Conservation (phyloP, 1,139 yeast genomes). For the Candida tropicalis region DNA sequence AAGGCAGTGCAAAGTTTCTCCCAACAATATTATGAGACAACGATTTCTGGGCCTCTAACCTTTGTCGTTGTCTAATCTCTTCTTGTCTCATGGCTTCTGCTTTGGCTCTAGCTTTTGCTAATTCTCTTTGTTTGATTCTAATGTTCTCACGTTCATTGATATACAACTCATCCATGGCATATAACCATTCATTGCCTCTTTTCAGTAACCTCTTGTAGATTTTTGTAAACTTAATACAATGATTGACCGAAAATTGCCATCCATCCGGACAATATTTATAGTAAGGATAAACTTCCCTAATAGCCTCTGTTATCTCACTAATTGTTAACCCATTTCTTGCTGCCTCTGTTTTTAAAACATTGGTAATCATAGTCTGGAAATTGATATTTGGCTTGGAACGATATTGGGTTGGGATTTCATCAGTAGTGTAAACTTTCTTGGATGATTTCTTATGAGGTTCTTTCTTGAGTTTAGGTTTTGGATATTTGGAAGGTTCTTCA, state of each 20-base stretch:
- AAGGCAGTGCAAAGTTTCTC: slow-evolving; percentile 29
- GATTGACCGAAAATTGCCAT: slow-evolving; percentile 95
- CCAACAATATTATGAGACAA: slow-evolving; percentile 30
- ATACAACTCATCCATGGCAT: slow-evolving; percentile 87
- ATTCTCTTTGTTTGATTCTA: slow-evolving; percentile 68
- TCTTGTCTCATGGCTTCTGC: slow-evolving; percentile 58
- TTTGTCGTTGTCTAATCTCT: slow-evolving; percentile 48
- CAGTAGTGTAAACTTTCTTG: slow-evolving; percentile 62
- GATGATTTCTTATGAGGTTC: slow-evolving; percentile 42
- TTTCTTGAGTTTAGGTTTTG: slow-evolving; percentile 47
- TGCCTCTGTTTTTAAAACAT: slow-evolving; percentile 69
- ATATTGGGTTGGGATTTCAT: slow-evolving; percentile 86
- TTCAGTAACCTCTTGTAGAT: slow-evolving; percentile 75
- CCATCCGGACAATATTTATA: slow-evolving; percentile 94
- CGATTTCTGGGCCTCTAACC: slow-evolving; percentile 33
- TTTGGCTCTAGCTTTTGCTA: slow-evolving; percentile 58
- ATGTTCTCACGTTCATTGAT: slow-evolving; percentile 79
- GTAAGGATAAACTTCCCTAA: slow-evolving; percentile 86
- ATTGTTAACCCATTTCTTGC: slow-evolving; percentile 67
- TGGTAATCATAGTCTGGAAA: slow-evolving; percentile 76
- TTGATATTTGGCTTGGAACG: slow-evolving; percentile 82
- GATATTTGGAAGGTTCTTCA: slow-evolving; percentile 38
- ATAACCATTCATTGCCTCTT: slow-evolving; percentile 75
- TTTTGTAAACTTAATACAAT: slow-evolving; percentile 82
- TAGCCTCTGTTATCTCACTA: slow-evolving; percentile 82